phyloP scores from a whole-genome alignment of 2,329 filamentous ascomycete genomes.

The Epichloe baconii region DNA sequence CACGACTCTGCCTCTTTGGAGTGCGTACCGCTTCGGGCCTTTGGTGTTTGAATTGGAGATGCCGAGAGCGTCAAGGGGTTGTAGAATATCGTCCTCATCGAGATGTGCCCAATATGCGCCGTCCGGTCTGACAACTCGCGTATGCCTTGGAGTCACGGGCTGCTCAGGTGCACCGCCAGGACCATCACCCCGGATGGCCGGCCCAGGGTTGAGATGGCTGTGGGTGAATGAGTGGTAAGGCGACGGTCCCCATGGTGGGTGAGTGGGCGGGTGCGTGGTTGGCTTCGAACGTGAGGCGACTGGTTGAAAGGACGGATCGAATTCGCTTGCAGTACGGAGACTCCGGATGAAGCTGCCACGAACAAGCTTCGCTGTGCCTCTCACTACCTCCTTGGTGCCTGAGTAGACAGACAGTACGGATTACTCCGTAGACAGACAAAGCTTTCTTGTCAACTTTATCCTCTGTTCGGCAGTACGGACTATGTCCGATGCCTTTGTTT shows the following conservation, averaged over 20 bases:
- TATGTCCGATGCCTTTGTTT: too few relatives aligned
- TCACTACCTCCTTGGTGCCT: too few relatives aligned
- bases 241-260: slow-evolving; percentile 9
- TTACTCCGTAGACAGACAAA: too few relatives aligned
- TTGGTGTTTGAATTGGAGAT: slow-evolving; percentile 13
- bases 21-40: slow-evolving; percentile 17
- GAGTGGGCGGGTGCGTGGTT: neutral
- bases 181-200: neutral
- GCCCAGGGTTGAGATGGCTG: neutral
- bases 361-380: too few relatives aligned
- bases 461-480: too few relatives aligned
- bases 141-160: neutral
- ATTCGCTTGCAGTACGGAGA: too few relatives aligned
- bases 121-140: slow-evolving; percentile 1
- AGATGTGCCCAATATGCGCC: slow-evolving; percentile 1
- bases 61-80: slow-evolving; percentile 16
- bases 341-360: too few relatives aligned
- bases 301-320: too few relatives aligned
- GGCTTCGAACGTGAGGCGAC: too few relatives aligned
- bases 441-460: too few relatives aligned
- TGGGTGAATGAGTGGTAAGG: neutral
- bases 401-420: too few relatives aligned
- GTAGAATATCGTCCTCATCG: slow-evolving; percentile 10
- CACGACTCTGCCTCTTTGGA: slow-evolving; percentile 20
- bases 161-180: neutral